These are phyloP conservation scores for Hysterium pulicare DNA, from an alignment of 2,329 filamentous ascomycete species.

Conservation along the genomic window DNA sequence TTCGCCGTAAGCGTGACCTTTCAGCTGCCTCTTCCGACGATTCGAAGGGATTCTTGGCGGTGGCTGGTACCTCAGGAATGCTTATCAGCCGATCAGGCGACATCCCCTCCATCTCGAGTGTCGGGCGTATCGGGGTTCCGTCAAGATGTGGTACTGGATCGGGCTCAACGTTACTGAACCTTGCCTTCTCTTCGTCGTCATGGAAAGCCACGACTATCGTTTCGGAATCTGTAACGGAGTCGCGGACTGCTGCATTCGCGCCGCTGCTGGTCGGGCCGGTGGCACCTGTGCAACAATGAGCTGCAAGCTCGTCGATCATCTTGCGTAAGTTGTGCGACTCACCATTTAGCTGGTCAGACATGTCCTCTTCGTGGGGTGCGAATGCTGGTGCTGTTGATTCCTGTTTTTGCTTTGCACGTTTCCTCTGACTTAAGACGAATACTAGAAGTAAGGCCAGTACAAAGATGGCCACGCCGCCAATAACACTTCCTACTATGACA, in stretches of 20 bases:
- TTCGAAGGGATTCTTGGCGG: neutral
- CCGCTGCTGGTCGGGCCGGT: neutral
- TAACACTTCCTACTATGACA: slow-evolving; percentile 1
- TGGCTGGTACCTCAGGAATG: neutral
- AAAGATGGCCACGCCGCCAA: neutral
- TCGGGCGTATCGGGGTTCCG: slow-evolving; percentile 2
- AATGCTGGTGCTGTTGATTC: neutral
- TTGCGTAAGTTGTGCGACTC: neutral
- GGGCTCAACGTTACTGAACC: neutral
- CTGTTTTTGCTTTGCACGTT: neutral
- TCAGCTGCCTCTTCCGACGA: neutral
- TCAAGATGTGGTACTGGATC: slow-evolving; percentile 4
- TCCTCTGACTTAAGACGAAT: neutral
- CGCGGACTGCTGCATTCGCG: neutral
- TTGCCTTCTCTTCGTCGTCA: slow-evolving; percentile 1
- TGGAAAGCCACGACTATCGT: neutral
- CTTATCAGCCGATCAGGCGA: neutral
- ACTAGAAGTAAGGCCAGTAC: neutral
- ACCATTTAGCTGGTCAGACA: neutral
- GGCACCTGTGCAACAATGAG: neutral
- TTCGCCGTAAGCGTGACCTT: neutral
- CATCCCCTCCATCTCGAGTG: slow-evolving; percentile 1
- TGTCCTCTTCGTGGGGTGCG: neutral
- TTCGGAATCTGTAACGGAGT: slow-evolving; percentile 1
- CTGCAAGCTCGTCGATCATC: neutral